Percentiles rank a stretch among this genome's conserved stretches.
These are phyloP conservation scores for Schwanniomyces polymorphus DNA, from an alignment of 805 yeast genomes.

Conservation along the genomic window DNA sequence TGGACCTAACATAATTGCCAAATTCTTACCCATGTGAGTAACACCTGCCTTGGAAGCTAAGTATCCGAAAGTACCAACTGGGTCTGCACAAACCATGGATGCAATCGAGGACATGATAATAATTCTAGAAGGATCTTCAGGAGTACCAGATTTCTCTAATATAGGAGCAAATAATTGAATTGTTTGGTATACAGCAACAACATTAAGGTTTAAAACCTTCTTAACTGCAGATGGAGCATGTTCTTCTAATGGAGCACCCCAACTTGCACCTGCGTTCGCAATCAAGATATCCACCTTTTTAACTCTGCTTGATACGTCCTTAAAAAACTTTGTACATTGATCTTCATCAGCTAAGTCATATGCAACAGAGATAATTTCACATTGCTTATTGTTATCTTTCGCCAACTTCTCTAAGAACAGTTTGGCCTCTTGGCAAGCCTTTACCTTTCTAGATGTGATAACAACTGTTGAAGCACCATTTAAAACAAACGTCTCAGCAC, in stretches of 20 bases:
- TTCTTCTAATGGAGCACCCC: conserved; percentile 65
- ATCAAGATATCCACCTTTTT: conserved; percentile 58
- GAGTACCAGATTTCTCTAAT: conserved; percentile 50
- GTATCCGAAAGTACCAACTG: conserved; percentile 67
- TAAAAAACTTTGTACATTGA: conserved; percentile 47
- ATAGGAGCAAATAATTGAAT: conserved; percentile 64
- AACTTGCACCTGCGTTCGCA: conserved; percentile 79
- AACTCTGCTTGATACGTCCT: conserved; percentile 39
- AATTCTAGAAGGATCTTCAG: conserved; percentile 62
- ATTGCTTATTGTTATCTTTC: conserved; percentile 28
- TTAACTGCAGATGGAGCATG: conserved; percentile 64
- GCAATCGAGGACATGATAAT: conserved; percentile 68
- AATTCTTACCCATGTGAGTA: conserved; percentile 60
- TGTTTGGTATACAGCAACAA: conserved; percentile 66
- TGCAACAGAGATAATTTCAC: conserved; percentile 45
- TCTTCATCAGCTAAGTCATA: conserved; percentile 54
- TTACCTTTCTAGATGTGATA: conserved; percentile 62
- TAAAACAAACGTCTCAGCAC: conserved; percentile 62
- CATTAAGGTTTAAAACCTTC: conserved; percentile 63
- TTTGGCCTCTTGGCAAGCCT: conserved; percentile 62
- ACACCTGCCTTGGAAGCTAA: conserved; percentile 76
- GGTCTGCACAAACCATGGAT: conserved; percentile 42
- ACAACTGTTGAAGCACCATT: conserved; percentile 65
- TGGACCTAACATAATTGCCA: conserved; percentile 68
- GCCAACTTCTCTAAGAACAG: conserved; percentile 35